phyloP scores from a whole-genome alignment of 2,329 filamentous ascomycete genomes.

The Aureobasidium uvarum region DNA sequence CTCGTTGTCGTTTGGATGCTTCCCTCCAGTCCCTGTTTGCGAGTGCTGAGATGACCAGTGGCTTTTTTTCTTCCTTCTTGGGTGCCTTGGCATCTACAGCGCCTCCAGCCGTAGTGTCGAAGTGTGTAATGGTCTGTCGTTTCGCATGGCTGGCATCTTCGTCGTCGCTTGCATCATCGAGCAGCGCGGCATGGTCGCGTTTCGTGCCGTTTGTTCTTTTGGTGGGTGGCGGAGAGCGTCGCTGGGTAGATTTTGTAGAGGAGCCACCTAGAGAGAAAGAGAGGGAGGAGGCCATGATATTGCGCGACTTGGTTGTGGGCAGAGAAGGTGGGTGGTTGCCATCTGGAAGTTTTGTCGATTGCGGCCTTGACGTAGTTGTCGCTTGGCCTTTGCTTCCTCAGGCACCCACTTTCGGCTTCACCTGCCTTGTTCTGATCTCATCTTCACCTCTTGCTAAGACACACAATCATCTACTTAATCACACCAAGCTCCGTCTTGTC shows the following conservation, averaged over 20 bases:
- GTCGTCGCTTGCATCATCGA: slow-evolving; percentile 48
- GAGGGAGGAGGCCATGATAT: slow-evolving; percentile 13
- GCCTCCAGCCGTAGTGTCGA: slow-evolving; percentile 53
- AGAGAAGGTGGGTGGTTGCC: not conserved
- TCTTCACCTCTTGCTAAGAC: not conserved
- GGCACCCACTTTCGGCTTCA: not conserved
- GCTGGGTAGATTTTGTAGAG: not conserved
- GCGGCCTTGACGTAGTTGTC: slow-evolving; percentile 16
- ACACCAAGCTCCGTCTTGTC: not conserved
- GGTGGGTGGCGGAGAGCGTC: not conserved
- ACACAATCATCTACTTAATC: not conserved
- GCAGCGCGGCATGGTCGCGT: slow-evolving; percentile 43
- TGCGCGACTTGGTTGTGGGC: not conserved
- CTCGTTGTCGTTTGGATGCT: slow-evolving; percentile 48
- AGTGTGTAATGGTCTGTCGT: slow-evolving; percentile 54
- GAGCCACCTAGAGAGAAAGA: slow-evolving; percentile 18
- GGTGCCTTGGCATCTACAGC: slow-evolving; percentile 46
- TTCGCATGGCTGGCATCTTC: slow-evolving; percentile 55
- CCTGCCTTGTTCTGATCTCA: too few relatives aligned
- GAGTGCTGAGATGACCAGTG: slow-evolving; percentile 58
- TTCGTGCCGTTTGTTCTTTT: slow-evolving; percentile 38
- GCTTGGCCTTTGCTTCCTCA: not conserved
- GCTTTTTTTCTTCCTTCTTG: slow-evolving; percentile 40
- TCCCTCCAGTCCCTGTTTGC: slow-evolving; percentile 63
- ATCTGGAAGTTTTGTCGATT: not conserved